phyloP scores from a whole-genome alignment of 345 rosid genomes.

The Hibiscus syriacus region DNA sequence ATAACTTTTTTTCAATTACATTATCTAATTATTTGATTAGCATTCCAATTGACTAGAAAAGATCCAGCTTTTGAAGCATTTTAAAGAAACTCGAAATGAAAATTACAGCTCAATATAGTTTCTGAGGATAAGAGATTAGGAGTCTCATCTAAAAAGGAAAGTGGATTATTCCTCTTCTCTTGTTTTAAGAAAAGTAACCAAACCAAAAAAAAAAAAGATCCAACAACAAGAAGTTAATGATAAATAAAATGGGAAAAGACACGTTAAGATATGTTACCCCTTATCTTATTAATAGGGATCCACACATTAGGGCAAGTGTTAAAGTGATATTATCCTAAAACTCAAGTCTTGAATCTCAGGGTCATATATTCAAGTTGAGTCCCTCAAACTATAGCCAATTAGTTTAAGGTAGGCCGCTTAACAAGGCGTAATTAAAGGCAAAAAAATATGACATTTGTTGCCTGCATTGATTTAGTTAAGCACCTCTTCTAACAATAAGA shows the following conservation, averaged over 20 bases:
- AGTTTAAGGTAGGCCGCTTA: background rate
- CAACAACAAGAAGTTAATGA: background rate
- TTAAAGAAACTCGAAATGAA: background rate
- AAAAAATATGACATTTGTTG: background rate
- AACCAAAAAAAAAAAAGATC: background rate
- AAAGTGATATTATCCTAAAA: background rate
- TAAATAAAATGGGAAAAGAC: background rate
- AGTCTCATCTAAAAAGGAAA: background rate
- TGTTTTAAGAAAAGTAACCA: background rate
- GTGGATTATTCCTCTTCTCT: background rate
- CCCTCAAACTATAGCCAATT: background rate
- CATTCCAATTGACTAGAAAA: background rate
- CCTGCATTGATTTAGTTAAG: background rate
- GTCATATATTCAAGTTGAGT: background rate
- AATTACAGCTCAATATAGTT: background rate
- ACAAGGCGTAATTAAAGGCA: background rate
- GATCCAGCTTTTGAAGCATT: background rate
- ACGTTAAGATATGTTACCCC: too few relatives aligned
- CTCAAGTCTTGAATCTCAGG: background rate
- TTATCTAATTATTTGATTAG: background rate
- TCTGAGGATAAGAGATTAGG: background rate
- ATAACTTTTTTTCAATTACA: background rate
- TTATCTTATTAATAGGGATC: too few relatives aligned
- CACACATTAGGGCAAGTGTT: background rate
- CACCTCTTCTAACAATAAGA: background rate